Evolutionary conservation across 352 stramenopile genomes (phyloP).

Genomic region (Thalassiosira delicatula): DNA sequence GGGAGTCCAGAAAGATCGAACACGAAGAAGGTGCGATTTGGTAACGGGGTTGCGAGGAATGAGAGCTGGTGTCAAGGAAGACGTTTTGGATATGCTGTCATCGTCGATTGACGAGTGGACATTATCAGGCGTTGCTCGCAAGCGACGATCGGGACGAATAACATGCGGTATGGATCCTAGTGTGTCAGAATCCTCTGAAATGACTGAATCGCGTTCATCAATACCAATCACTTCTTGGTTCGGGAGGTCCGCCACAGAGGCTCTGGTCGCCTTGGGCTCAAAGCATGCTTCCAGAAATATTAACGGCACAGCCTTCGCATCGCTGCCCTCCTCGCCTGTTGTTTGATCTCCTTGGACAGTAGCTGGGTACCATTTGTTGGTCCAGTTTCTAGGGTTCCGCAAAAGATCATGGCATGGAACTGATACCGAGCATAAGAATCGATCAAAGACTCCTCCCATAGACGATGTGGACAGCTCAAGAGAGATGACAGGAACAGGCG

Average conservation of each 20-base stretch:
- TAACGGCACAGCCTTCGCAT: constrained; percentile 35
- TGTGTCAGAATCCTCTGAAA: constrained; percentile 63
- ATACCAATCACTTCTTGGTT: constrained; percentile 13
- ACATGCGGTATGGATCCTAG: constrained; percentile 58
- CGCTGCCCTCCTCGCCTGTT: constrained; percentile 13
- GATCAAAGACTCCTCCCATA: constrained; percentile 73
- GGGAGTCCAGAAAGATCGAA: constrained; percentile 71
- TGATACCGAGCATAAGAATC: constrained; percentile 69
- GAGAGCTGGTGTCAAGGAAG: constrained; percentile 53
- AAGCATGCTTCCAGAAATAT: constrained; percentile 68
- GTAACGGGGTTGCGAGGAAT: constrained; percentile 31
- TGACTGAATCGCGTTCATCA: constrained; percentile 8
- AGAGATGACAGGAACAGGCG: constrained; percentile 75
- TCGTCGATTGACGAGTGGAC: no score
- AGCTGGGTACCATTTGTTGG: constrained; percentile 64
- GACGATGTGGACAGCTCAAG: constrained; percentile 66
- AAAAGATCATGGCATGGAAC: constrained; percentile 71
- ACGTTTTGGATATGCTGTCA: constrained; percentile 52
- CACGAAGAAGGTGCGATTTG: constrained; percentile 72
- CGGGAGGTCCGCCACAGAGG: constrained; percentile 19
- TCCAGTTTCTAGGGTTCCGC: constrained; percentile 63
- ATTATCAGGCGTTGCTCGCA: constrained; percentile 37
- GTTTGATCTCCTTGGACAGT: constrained; percentile 23
- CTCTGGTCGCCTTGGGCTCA: constrained; percentile 49
- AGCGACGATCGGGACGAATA: constrained; percentile 28